phyloP scores from a whole-genome alignment of 208 protist genomes.

The Leishmania braziliensis region DNA sequence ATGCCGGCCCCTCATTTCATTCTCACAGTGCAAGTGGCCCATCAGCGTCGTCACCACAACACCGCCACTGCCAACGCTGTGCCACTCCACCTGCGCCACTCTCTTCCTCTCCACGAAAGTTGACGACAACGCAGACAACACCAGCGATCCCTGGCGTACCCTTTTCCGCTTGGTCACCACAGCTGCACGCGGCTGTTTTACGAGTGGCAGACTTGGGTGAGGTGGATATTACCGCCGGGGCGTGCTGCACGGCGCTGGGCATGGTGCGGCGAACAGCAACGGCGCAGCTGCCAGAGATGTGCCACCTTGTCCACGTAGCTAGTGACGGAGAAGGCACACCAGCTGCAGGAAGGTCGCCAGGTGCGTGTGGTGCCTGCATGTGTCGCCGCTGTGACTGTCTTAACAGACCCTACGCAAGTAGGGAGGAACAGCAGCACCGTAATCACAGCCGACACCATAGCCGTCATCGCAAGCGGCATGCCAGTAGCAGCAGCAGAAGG shows the following conservation, averaged over 20 bases:
- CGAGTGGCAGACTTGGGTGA: conserved; percentile 43
- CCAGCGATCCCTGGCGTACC: not conserved
- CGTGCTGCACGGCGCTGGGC: conserved; percentile 16
- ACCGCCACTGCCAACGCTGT: not conserved
- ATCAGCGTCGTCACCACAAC: not conserved
- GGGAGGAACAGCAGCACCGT: not conserved
- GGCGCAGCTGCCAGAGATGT: conserved; percentile 20
- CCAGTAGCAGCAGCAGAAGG: not conserved
- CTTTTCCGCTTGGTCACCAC: conserved; percentile 12
- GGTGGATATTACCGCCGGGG: conserved; percentile 65
- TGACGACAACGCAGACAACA: not conserved
- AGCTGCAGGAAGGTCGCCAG: not conserved
- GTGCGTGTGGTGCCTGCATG: not conserved
- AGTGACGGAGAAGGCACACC: not conserved
- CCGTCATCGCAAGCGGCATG: not conserved
- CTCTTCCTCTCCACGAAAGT: not conserved
- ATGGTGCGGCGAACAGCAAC: conserved; percentile 16
- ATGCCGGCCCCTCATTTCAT: not conserved
- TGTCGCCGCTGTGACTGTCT: not conserved
- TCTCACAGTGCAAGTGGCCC: too few species aligned
- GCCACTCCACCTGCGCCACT: not conserved
- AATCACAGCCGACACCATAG: not conserved
- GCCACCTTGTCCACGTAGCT: not conserved
- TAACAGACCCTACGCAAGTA: not conserved
- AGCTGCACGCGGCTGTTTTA: conserved; percentile 30